These are phyloP conservation scores for Akanthomyces uredinophilus DNA, from an alignment of 2,329 filamentous ascomycete species.

Conservation along the genomic window DNA sequence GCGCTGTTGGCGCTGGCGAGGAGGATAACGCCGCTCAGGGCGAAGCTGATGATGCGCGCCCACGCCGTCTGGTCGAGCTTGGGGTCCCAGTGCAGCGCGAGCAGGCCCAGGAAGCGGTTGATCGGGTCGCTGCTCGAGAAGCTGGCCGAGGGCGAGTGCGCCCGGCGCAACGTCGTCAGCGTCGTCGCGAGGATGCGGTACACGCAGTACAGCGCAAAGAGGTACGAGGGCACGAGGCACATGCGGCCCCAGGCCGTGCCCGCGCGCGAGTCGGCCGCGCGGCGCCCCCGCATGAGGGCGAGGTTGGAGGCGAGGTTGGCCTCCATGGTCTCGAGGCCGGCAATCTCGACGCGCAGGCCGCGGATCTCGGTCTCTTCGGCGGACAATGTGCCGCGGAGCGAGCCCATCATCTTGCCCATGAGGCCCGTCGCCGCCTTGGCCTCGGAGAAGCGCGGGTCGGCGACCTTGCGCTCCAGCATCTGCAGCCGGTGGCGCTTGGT, in stretches of 20 bases:
- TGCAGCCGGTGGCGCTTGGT: constrained; percentile 70
- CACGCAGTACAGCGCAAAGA: constrained; percentile 76
- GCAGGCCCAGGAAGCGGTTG: constrained; percentile 72
- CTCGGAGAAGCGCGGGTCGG: constrained; percentile 31
- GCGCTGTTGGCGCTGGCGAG: constrained; percentile 76
- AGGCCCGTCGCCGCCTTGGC: constrained; percentile 48
- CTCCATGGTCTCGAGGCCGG: constrained; percentile 76
- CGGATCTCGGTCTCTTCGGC: constrained; percentile 56
- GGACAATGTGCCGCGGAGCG: constrained; percentile 56
- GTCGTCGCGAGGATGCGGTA: constrained; percentile 74
- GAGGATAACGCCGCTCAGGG: constrained; percentile 77
- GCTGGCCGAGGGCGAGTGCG: constrained; percentile 33
- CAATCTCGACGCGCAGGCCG: constrained; percentile 66
- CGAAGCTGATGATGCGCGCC: constrained; percentile 80
- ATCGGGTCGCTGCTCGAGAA: constrained; percentile 75
- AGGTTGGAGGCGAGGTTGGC: constrained; percentile 63
- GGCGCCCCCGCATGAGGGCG: constrained; percentile 55
- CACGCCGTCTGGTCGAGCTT: constrained; percentile 76
- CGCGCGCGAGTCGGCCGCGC: constrained; percentile 60
- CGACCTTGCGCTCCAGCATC: constrained; percentile 59
- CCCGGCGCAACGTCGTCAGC: constrained; percentile 60
- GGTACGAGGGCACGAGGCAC: constrained; percentile 56
- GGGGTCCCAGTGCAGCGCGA: constrained; percentile 80
- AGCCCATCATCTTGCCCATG: constrained; percentile 68
- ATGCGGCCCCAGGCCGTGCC: constrained; percentile 63